phyloP scores from a whole-genome alignment of 2,329 filamentous ascomycete genomes.

The Ophiostoma sp. region DNA sequence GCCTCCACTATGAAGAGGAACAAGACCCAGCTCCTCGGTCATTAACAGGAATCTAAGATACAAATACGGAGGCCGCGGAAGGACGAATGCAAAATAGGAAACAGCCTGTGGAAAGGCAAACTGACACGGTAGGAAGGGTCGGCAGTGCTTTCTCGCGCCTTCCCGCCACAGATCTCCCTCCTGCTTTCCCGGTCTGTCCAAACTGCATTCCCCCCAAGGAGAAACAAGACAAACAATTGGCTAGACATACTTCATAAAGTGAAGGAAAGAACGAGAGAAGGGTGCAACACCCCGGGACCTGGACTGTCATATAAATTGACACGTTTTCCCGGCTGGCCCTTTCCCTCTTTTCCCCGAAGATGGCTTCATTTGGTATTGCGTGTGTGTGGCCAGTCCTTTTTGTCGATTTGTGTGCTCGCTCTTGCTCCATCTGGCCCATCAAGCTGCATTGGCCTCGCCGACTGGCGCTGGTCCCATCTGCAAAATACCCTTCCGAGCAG shows the following conservation, averaged over 20 bases:
- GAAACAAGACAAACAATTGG: not conserved
- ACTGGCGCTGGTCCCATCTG: not conserved
- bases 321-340: not conserved
- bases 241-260: too few relatives aligned
- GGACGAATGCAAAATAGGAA: not conserved
- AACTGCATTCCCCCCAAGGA: not conserved
- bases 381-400: not conserved
- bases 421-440: not conserved
- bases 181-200: not conserved
- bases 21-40: not conserved
- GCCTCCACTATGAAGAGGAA: not conserved
- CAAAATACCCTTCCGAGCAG: not conserved
- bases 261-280: not conserved
- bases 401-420: not conserved
- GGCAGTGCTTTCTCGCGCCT: slow-evolving; percentile 9
- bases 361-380: slow-evolving; percentile 4
- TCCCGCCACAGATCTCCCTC: slow-evolving; percentile 3
- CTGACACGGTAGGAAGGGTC: not conserved
- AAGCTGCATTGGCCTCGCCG: not conserved
- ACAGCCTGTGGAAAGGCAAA: not conserved
- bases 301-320: not conserved
- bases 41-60: not conserved
- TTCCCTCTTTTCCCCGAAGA: not conserved
- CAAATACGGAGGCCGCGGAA: slow-evolving; percentile 4
- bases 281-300: not conserved